Evolutionary conservation across 257 asterid species (phyloP).

Genomic region (Solanum infundibuliforme): DNA sequence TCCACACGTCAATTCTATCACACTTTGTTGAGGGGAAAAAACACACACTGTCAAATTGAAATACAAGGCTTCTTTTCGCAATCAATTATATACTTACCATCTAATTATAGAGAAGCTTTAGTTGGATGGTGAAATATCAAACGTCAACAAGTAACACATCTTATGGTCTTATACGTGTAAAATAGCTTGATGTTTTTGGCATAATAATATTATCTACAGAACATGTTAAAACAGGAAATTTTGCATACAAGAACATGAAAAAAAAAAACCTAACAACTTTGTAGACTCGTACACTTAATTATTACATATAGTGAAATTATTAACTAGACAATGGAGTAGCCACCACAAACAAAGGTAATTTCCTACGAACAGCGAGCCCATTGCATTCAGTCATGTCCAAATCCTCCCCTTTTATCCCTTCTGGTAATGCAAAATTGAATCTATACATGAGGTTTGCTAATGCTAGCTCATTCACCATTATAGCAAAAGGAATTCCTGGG

Average conservation of each 20-base stretch:
- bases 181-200: not conserved
- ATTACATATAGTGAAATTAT: not conserved
- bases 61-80: not conserved
- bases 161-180: no score
- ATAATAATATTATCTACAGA: no score
- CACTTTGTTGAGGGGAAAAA: not conserved
- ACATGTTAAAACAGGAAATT: not conserved
- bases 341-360: not conserved
- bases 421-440: not conserved
- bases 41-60: not conserved
- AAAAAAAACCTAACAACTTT: not conserved
- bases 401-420: not conserved
- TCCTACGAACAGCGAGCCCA: not conserved
- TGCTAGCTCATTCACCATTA: not conserved
- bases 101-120: no score
- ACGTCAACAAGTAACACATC: not conserved
- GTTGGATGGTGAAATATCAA: not conserved
- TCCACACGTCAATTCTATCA: not conserved
- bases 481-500: not conserved
- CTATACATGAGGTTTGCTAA: not conserved
- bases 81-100: not conserved
- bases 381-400: not conserved
- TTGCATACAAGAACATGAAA: not conserved
- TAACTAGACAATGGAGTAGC: not conserved
- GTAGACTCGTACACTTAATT: not conserved